Base-by-base conservation (phyloP, 768 basidiomycete genomes). In the Psilocybe cyanescens region DNA sequence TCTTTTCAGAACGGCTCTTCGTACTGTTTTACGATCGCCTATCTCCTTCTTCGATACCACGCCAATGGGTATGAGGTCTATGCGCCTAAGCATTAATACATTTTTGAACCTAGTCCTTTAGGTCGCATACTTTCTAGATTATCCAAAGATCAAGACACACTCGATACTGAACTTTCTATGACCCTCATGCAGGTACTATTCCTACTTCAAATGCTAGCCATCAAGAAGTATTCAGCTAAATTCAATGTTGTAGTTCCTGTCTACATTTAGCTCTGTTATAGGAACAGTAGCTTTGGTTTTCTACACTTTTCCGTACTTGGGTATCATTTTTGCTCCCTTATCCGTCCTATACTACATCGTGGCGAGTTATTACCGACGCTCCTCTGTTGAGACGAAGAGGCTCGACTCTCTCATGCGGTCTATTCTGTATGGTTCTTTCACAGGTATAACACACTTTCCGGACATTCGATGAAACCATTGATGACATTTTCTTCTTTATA, bases 21-120 rank as follows among this genome's bases (percentile, higher is more conserved):
- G 59, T 2, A 76, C 78, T 8, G 86, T 93, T 4, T 68, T 93
- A 57, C 75, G 81, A 2, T 88, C 88, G 6, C 86, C 90, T 0
- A 73, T 81, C 0, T 81, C 86, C 3, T 91, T 90, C 77, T 91
- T 90, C 68, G 90, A 92, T 68, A 87, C 88, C 0, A 91, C 89
- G 0, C 87, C 87, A 1, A 79, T 88, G 69, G 86, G 87, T 86
- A 64, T 6, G 62, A 28, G 7, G 14, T 44, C 6, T 14, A 9
- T 1, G 14, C 0, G 16, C 53, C 4, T 16, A 24, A 33, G 41
- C 14, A 24, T 9, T 47, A 14, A 19, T 9, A 9, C 14, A 30
- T 41, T 35, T 12, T 41, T 61, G 24, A 62, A 41, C 48, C 30
- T 3, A 49, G 28, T 9, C 7, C 61, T 17, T 14, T 53, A 86